Conservation (phyloP, 2,329 filamentous ascomycete species). For the Trichoderma lentiforme region DNA sequence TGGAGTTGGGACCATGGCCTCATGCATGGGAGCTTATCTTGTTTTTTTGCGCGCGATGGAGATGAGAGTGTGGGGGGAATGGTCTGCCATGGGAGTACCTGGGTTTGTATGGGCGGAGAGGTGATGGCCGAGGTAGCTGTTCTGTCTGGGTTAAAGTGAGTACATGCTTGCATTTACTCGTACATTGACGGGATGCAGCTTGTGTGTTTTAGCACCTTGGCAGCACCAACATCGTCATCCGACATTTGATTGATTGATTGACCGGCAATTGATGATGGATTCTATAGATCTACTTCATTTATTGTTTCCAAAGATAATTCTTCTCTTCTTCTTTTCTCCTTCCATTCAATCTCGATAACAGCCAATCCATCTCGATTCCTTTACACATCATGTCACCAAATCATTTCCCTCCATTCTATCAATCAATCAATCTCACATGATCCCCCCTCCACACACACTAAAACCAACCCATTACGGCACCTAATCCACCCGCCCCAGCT, state of each 20-base stretch:
- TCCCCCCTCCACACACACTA: neutral
- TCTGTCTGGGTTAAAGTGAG: neutral
- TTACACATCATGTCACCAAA: neutral
- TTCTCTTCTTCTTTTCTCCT: neutral
- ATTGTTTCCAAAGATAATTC: too few species aligned
- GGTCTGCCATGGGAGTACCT: neutral
- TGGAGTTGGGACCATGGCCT: neutral
- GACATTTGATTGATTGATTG: neutral
- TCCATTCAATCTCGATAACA: neutral
- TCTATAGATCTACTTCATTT: too few species aligned
- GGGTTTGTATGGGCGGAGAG: neutral
- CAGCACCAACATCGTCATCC: neutral
- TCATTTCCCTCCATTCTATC: neutral
- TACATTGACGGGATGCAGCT: neutral
- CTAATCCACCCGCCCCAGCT: neutral
- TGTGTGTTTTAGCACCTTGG: neutral
- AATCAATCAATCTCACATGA: neutral
- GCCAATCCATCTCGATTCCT: neutral
- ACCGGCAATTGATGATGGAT: neutral
- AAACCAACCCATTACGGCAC: neutral
- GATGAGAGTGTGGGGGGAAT: neutral
- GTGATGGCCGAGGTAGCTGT: neutral
- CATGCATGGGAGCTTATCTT: constrained; percentile 17
- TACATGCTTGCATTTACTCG: neutral
- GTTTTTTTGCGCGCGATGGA: neutral